Base-by-base conservation (phyloP, 345 rosid genomes). In the Salix brachista region DNA sequence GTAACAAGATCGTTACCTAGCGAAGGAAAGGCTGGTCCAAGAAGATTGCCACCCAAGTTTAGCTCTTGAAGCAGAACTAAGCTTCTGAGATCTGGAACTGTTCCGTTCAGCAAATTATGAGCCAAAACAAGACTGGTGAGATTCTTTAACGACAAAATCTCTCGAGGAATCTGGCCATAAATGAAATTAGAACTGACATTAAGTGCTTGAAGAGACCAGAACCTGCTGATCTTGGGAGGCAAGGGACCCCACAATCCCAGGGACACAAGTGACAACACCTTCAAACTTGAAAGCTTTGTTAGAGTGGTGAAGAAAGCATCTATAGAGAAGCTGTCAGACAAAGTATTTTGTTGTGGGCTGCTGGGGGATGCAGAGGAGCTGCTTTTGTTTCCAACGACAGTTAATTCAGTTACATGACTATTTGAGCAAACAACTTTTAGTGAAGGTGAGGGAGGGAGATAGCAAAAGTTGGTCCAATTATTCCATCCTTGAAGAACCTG, bases 201-300 rank as follows among this genome's bases (percentile, higher is more conserved):
- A 14, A 95, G 83, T 56, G 82, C 79, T 48, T 84, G 48, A 42
- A 95, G 94, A 1, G 90, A 86, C 75, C 77, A 61, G 71, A 93
- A 66, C 71, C 93, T 86, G 80, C 78, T 75, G 80, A 86, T 74
- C 46, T 91, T 87, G 23, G 87, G 76, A 72, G 98, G 90, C 9
- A 95, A 80, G 8, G 88, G 85, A 77, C 99, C 97, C 90, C 96
- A 86, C 32, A 95, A 78, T 13, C 97, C 99, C 30, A 93, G 80
- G 1, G 96, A 91, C 54, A 91, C 87, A 14, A 95, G 87, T 4
- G 96, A 90, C 71, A 95, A 58, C 17, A 81, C 80, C 74, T 85
- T 83, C 87, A 95, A 84, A 66, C 72, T 76, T 16, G 98, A 78
- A 78, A 95, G 89, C 84, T 84, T 87, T 69, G 93, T 87, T 13